Base-by-base conservation (phyloP, 352 stramenopile genomes). In the Pythium folliculosum region DNA sequence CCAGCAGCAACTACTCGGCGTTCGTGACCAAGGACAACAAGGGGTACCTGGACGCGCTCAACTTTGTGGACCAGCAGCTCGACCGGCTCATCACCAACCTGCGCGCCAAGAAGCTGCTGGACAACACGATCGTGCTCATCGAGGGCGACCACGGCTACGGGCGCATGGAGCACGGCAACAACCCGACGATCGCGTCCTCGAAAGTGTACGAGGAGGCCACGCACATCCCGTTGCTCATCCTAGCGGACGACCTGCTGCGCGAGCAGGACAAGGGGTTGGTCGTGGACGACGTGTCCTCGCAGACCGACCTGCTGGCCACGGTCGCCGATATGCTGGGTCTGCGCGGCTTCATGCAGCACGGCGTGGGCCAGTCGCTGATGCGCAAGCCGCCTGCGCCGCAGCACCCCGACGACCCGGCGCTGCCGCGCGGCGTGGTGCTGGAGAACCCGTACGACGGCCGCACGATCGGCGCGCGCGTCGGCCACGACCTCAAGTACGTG, bases 121-220 rank as follows among this genome's bases (percentile, higher is more conserved):
- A 70, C 21, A 70, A 70, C 38, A 70, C 63, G 47, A 60, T 70
- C 25, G n/a, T 70, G 6, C 22, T 70, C 12, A 59, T 70, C 55
- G 17, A 70, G 32, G 63, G 63, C 6, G 63, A 70, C 23, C 63
- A 70, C 56, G 63, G 63, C 10, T 63, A 60, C 55, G 63, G 54
- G 5, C 52, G 51, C n/a, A 62, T 52, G 27, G 62, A 69, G 32
- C 62, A 63, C 37, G 59, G 35, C 40, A 57, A 69, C 52, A 69
- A 69, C 45, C 62, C 62, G 44, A 51, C 52, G 12, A 60, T 69
- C 8, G 40, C 32, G n/a, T 22, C 51, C 2, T 68, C 62, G 19
- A 12, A n/a, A 5, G 43, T 69, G 27, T 69, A 58, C 23, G 62
- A 69, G 1, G 62, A 58, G 45, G 52, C 8, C 40, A 62, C 52